Base-by-base conservation (phyloP, 352 stramenopile genomes). In the Pythium pyrilobum region DNA sequence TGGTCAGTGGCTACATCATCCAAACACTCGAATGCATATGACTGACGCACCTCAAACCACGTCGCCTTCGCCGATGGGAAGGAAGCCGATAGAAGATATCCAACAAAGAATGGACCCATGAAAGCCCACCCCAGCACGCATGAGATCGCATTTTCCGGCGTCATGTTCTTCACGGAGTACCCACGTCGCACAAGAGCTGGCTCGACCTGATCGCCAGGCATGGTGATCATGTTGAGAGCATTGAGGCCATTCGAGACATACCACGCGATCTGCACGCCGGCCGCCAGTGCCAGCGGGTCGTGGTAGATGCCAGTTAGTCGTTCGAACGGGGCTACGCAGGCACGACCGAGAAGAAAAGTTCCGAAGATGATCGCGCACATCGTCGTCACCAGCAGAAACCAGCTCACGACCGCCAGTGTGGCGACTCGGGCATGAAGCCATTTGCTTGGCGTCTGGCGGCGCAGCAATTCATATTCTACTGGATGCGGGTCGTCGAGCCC, bases 221-320 rank as follows among this genome's bases (percentile, higher is more conserved):
- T 67, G 28, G 66, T 82, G 38, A 95, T 40, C 31, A 84, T 64
- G 34, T 71, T 73, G 13, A 91, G 51, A 23, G 74, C 67, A 20
- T 86, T 83, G 12, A 87, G 40, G 9, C 74, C 70, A 40, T 89
- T 89, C 16, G 85, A 66, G 10, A 89, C 56, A 36, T 87, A 85
- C 80, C 79, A 92, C 41, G 79, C 61, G 36, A 90, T 85, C 53
- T 92, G 70, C 0, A 91, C 74, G 28, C 85, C 83, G 5, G 77
- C 72, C 2, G 74, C 82, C 53, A 92, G 74, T 16, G 80, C 81
- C 18, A 95, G 62, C 5, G 83, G 79, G 32, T 95, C 85, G 46
- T 93, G 83, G 3, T 36, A 60, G 37, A 95, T 86, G 3, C 78
- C 78, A 28, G 72, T 79, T 23, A 87, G 47, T 20, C 77, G 75